Conservation (phyloP, 2,329 filamentous ascomycete genomes). For the Catunica adiposa region DNA sequence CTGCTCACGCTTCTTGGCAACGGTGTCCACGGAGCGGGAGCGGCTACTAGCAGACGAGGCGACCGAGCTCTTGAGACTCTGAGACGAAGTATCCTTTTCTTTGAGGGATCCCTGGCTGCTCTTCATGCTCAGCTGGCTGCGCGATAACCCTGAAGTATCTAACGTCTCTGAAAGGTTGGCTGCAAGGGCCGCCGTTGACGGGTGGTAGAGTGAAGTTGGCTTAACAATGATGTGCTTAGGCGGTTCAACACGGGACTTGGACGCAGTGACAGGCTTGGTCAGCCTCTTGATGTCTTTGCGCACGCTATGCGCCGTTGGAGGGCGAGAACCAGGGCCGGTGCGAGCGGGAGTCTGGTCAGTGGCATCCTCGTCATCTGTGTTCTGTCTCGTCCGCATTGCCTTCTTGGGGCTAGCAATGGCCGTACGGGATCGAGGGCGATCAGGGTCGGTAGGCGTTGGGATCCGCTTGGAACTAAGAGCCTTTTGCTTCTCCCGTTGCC, state of each 20-base stretch:
- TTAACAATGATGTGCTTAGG: conserved; percentile 55
- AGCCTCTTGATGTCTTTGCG: conserved; percentile 40
- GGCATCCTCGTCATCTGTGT: conserved; percentile 29
- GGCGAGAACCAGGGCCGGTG: conserved; percentile 24
- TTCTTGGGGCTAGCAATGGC: conserved; percentile 13
- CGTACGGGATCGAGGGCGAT: conserved; percentile 11
- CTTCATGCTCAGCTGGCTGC: conserved; percentile 40
- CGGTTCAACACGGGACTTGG: conserved; percentile 49
- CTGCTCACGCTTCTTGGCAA: conserved; percentile 67
- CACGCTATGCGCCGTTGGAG: conserved; percentile 7
- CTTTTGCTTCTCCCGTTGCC: conserved; percentile 6
- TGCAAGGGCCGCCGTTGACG: conserved; percentile 39
- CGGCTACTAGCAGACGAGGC: conserved; percentile 36
- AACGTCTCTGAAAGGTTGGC: conserved; percentile 42
- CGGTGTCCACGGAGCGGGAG: conserved; percentile 56
- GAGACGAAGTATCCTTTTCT: conserved; percentile 30
- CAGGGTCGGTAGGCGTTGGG: background rate
- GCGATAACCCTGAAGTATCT: conserved; percentile 21
- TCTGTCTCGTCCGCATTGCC: conserved; percentile 31
- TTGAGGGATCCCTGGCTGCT: conserved; percentile 50
- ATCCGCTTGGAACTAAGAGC: background rate
- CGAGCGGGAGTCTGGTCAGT: conserved; percentile 41
- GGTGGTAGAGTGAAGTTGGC: conserved; percentile 45
- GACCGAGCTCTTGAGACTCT: conserved; percentile 48
- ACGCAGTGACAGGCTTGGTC: conserved; percentile 45